A percentile compares a stretch with the other conserved stretches of the same genome.
These are phyloP conservation scores for Grifola frondosa DNA, from an alignment of 1,284 basidiomycete species.

Conservation along the genomic window DNA sequence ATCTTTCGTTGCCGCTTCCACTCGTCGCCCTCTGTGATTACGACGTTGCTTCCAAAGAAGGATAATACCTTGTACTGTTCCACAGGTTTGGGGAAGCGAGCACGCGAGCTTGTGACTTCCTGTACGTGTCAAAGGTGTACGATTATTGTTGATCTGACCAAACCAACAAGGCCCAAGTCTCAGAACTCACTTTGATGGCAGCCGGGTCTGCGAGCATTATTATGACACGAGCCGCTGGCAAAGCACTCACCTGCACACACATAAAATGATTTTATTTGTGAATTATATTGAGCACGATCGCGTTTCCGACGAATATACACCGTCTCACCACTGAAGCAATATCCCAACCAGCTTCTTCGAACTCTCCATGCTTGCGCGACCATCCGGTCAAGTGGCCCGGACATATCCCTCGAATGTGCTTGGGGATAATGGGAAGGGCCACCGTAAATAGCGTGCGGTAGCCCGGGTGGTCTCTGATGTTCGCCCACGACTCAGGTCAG, in stretches of 20 bases:
- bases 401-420: neutral
- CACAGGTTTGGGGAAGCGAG: constrained; percentile 37
- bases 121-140: neutral
- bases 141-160: no score
- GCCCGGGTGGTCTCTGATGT: constrained; percentile 1
- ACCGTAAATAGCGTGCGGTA: neutral
- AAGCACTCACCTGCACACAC: constrained; percentile 9
- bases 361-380: neutral
- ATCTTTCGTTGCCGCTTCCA: constrained; percentile 61
- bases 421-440: neutral
- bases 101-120: constrained; percentile 22
- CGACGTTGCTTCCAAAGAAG: constrained; percentile 51
- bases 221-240: constrained; percentile 3
- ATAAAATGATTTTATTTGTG: no score
- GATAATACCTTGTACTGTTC: constrained; percentile 31
- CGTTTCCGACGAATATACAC: no score
- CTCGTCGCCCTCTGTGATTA: constrained; percentile 57
- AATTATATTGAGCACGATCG: no score
- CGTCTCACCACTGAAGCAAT: constrained; percentile 1
- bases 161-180: no score
- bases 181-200: constrained; percentile 18
- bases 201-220: constrained; percentile 23
- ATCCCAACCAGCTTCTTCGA: neutral
- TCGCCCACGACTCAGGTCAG: no score
- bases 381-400: neutral